phyloP scores from a whole-genome alignment of 2,329 filamentous ascomycete genomes.

The Neopestalotiopsis rosae region DNA sequence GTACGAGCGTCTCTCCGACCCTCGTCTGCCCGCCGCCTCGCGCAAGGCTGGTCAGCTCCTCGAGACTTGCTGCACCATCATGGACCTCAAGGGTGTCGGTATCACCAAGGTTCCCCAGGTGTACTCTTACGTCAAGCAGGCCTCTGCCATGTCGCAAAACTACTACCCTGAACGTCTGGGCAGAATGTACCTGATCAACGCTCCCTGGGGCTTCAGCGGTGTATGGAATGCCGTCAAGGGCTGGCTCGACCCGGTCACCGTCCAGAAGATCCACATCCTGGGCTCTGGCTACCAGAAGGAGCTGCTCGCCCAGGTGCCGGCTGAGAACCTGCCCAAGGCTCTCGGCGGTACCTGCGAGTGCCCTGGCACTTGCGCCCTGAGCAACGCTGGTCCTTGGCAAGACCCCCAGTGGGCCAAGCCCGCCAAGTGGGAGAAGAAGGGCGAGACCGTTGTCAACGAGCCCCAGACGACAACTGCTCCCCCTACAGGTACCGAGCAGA shows the following conservation, averaged over 20 bases:
- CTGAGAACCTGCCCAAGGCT: conserved; percentile 85
- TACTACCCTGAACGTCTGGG: conserved; percentile 98
- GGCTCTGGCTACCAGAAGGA: conserved; percentile 83
- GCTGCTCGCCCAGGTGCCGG: conserved; percentile 81
- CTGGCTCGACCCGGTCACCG: conserved; percentile 96
- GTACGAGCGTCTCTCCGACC: conserved; percentile 95
- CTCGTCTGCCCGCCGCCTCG: conserved; percentile 91
- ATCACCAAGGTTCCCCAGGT: conserved; percentile 81
- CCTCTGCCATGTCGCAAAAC: conserved; percentile 92
- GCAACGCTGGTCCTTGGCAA: conserved; percentile 90
- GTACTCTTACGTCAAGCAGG: conserved; percentile 85
- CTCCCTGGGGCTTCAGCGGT: conserved; percentile 90
- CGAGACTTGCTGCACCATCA: conserved; percentile 97
- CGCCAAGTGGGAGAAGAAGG: conserved; percentile 62
- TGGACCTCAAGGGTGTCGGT: conserved; percentile 96
- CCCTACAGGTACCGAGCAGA: conserved; percentile 19
- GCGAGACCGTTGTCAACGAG: conserved; percentile 35
- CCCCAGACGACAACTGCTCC: conserved; percentile 33
- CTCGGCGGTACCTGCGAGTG: conserved; percentile 89
- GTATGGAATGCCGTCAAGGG: conserved; percentile 88
- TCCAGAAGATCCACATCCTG: conserved; percentile 92
- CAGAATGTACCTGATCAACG: conserved; percentile 97
- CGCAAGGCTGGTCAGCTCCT: conserved; percentile 88
- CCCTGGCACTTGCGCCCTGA: conserved; percentile 80
- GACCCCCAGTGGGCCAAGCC: conserved; percentile 71